phyloP scores from a whole-genome alignment of 2,329 filamentous ascomycete genomes.

The Leptosphaerulina australis region DNA sequence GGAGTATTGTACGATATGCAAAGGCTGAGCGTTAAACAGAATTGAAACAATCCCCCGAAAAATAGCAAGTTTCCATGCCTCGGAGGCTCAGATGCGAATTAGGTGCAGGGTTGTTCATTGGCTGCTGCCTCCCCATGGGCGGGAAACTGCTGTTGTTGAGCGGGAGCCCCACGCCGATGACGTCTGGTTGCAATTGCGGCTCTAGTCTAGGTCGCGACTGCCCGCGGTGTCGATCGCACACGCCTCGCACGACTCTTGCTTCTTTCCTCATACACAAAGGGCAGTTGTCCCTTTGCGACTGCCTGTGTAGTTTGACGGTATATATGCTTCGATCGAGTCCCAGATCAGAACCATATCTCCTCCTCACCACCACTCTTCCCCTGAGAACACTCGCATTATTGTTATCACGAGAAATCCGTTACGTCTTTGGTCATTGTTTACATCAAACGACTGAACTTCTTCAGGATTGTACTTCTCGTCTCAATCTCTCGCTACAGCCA shows the following conservation, averaged over 20 bases:
- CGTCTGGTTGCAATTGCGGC: constrained; percentile 29
- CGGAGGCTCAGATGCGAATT: constrained; percentile 14
- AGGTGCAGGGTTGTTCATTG: constrained; percentile 15
- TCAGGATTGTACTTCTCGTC: not conserved
- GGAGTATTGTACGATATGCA: constrained; percentile 31
- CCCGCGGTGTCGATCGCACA: constrained; percentile 31
- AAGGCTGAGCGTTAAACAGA: constrained; percentile 20
- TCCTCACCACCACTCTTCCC: constrained; percentile 8
- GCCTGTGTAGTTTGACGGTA: constrained; percentile 12
- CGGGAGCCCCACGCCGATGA: constrained; percentile 27
- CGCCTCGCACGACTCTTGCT: constrained; percentile 23
- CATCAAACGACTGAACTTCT: constrained; percentile 1
- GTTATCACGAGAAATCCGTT: constrained; percentile 15
- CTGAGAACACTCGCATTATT: constrained; percentile 17
- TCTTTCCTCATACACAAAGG: constrained; percentile 21
- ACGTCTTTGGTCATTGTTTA: constrained; percentile 23
- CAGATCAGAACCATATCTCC: constrained; percentile 11
- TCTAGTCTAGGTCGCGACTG: constrained; percentile 28
- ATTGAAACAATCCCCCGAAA: constrained; percentile 15
- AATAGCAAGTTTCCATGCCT: constrained; percentile 15
- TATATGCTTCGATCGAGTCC: constrained; percentile 13
- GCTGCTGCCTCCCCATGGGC: constrained; percentile 13
- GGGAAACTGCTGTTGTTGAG: constrained; percentile 23
- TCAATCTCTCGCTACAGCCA: constrained; percentile 18
- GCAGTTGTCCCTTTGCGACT: constrained; percentile 28